These are phyloP conservation scores for Karstenula rhodostoma DNA, from an alignment of 2,329 filamentous ascomycete species.

Conservation along the genomic window DNA sequence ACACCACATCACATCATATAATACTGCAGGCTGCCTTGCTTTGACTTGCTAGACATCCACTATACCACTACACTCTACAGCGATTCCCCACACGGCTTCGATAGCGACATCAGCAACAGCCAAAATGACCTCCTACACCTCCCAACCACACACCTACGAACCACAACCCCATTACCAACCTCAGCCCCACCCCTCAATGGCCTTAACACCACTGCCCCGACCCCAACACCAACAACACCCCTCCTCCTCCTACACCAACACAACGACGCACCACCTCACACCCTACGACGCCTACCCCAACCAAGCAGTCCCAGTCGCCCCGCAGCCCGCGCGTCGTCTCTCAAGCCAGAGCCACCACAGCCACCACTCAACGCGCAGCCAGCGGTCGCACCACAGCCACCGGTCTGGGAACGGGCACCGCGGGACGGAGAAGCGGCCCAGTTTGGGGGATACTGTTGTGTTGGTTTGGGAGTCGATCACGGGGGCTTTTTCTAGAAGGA, in stretches of 20 bases:
- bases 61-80: neutral
- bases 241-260: conserved; percentile 11
- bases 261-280: conserved; percentile 5
- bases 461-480: conserved; percentile 21
- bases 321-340: conserved; percentile 5
- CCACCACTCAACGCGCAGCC: conserved; percentile 17
- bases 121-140: neutral
- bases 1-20: conserved; percentile 14
- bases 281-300: conserved; percentile 6
- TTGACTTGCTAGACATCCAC: neutral
- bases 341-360: conserved; percentile 9
- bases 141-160: conserved; percentile 4
- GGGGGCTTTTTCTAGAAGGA: conserved; percentile 19
- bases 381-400: conserved; percentile 17
- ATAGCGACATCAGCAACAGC: neutral
- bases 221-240: conserved; percentile 65
- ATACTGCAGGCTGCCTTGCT: neutral
- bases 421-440: conserved; percentile 24
- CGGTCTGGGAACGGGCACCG: neutral
- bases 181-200: conserved; percentile 81
- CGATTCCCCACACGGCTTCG: neutral
- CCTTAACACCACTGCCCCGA: conserved; percentile 71
- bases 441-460: conserved; percentile 25
- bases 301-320: conserved; percentile 1
- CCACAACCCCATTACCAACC: conserved; percentile 62